Conservation (phyloP, 352 stramenopile genomes). For the Phytophthora syringae region DNA sequence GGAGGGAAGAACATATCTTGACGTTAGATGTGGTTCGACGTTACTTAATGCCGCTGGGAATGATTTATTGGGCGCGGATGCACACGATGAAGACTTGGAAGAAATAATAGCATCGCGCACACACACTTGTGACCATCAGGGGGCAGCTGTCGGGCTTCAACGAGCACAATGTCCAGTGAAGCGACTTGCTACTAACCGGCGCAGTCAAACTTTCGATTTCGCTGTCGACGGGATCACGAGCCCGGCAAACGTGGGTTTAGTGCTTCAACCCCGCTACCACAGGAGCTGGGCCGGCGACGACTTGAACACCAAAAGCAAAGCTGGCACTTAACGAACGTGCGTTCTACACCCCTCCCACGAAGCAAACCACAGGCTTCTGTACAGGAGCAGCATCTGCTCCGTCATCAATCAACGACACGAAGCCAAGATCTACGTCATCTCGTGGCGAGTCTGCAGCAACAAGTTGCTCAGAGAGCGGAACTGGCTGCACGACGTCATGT, state of each 20-base stretch:
- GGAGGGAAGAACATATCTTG: not conserved
- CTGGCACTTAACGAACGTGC: not conserved
- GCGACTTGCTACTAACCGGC: not conserved
- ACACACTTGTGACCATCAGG: not conserved
- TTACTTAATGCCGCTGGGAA: not conserved
- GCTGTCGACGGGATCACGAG: not conserved
- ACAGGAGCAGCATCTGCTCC: conserved; percentile 18
- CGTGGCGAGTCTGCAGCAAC: not conserved
- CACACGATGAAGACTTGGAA: not conserved
- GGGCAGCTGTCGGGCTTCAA: not conserved
- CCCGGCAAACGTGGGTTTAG: too few species aligned
- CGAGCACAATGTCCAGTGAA: not conserved
- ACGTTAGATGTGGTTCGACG: not conserved
- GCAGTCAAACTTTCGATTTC: not conserved
- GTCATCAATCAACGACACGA: not conserved
- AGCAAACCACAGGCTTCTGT: not conserved
- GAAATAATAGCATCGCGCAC: not conserved
- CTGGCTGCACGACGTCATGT: not conserved
- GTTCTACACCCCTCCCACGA: not conserved
- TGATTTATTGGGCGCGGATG: not conserved
- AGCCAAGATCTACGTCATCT: not conserved
- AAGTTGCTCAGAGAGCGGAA: not conserved
- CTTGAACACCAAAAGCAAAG: too few species aligned
- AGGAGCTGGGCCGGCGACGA: too few species aligned
- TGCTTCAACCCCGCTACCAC: too few species aligned